Percentiles rank a stretch among this genome's conserved stretches.
Conservation (phyloP, 148 eudicot species). For the Amaranthus hypochondriacus region DNA sequence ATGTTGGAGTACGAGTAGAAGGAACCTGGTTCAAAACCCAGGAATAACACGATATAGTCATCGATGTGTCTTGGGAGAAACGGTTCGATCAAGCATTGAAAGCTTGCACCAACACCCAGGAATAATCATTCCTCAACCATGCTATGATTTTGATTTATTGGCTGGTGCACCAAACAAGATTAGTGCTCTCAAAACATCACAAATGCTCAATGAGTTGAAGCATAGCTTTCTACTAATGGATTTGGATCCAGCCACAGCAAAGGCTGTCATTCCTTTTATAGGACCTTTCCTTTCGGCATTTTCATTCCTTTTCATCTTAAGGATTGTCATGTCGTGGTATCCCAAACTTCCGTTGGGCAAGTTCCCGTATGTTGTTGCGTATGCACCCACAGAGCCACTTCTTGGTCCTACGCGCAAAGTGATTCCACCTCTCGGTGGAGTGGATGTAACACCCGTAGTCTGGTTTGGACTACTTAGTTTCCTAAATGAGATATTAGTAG, state of each 20-base stretch:
- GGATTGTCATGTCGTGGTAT: constrained; percentile 99
- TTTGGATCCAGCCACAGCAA: constrained; percentile 84
- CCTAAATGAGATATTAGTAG: constrained; percentile 81
- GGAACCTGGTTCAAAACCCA: constrained; percentile 11
- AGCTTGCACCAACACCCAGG: constrained; percentile 22
- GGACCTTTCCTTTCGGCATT: constrained; percentile 88
- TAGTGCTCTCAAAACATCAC: constrained; percentile 11
- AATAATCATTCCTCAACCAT: constrained; percentile 6
- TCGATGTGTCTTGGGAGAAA: constrained; percentile 25
- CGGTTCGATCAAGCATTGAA: constrained; percentile 18
- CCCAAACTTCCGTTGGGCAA: constrained; percentile 86
- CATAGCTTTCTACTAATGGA: constrained; percentile 43
- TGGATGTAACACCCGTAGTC: constrained; percentile 94
- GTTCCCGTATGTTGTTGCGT: constrained; percentile 82
- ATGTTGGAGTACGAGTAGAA: constrained; percentile 23
- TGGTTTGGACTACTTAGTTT: constrained; percentile 95
- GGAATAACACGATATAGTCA: constrained; percentile 19
- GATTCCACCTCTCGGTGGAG: constrained; percentile 88
- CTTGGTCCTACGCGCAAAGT: constrained; percentile 69
- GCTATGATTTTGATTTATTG: background rate
- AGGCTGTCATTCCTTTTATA: constrained; percentile 48
- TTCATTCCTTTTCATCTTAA: constrained; percentile 64
- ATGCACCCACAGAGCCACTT: constrained; percentile 89
- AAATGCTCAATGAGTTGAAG: constrained; percentile 20
- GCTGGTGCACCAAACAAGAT: constrained; percentile 7